phyloP scores from a whole-genome alignment of 768 basidiomycete species.

The Podaxis pistillaris region DNA sequence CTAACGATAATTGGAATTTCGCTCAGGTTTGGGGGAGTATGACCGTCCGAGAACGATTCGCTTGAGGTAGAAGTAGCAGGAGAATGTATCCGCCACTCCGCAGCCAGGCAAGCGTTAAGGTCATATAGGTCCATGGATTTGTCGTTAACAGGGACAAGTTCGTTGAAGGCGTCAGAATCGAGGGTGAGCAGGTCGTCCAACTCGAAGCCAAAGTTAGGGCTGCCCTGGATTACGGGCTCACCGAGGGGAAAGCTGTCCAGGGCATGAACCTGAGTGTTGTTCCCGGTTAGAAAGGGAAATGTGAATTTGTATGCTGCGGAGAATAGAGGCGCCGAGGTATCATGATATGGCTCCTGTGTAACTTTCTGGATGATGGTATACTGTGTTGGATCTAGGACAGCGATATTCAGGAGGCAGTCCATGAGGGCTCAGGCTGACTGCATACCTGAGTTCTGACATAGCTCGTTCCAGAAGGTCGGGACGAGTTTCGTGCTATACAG shows the following conservation, averaged over 20 bases:
- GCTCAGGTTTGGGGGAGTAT: background rate
- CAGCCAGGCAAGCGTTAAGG: conserved; percentile 8
- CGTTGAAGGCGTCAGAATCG: conserved; percentile 14
- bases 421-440: conserved; percentile 5
- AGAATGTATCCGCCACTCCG: conserved; percentile 8
- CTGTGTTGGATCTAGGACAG: conserved; percentile 54
- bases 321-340: conserved; percentile 38
- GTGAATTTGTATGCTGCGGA: conserved; percentile 60
- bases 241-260: conserved; percentile 10
- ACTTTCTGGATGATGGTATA: conserved; percentile 71
- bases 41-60: conserved; percentile 5
- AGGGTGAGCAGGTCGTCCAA: conserved; percentile 16
- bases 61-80: conserved; percentile 11
- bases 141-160: conserved; percentile 3
- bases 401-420: conserved; percentile 10
- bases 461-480: conserved; percentile 63
- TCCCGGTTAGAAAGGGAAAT: conserved; percentile 21
- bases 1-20: conserved; percentile 8
- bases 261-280: conserved; percentile 10
- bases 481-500: conserved; percentile 62
- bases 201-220: background rate
- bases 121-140: conserved; percentile 14
- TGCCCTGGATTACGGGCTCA: conserved; percentile 8
- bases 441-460: conserved; percentile 56
- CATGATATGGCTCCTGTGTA: conserved; percentile 28